These are phyloP conservation scores for Colletotrichum horii DNA, from an alignment of 2,329 filamentous ascomycete species.

Conservation along the genomic window DNA sequence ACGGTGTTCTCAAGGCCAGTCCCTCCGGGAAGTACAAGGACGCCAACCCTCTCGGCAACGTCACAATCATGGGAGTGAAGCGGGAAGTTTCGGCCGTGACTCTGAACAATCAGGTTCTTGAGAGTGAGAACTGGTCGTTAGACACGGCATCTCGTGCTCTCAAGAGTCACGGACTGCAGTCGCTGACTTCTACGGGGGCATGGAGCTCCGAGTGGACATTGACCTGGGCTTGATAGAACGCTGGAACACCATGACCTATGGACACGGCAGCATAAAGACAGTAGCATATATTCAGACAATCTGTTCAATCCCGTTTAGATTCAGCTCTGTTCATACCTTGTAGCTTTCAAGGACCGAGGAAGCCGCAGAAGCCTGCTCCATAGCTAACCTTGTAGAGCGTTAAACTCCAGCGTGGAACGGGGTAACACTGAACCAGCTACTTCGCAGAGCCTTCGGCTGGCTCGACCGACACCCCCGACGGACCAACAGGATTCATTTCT, in stretches of 20 bases:
- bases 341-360: background rate
- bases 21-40: constrained; percentile 60
- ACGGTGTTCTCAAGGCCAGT: constrained; percentile 50
- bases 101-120: constrained; percentile 55
- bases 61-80: constrained; percentile 66
- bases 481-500: no score
- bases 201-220: constrained; percentile 1
- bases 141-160: background rate
- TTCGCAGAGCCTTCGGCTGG: no score
- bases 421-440: no score
- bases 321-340: background rate
- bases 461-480: no score
- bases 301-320: rapidly evolving
- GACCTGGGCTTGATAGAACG: background rate
- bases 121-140: constrained; percentile 22
- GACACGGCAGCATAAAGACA: rapidly evolving
- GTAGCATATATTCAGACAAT: background rate
- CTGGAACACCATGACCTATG: background rate
- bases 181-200: background rate
- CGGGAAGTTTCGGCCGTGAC: constrained; percentile 46
- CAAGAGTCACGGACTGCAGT: background rate
- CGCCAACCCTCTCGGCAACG: constrained; percentile 61
- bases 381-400: no score
- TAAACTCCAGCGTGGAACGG: no score
- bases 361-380: background rate